These are phyloP conservation scores for Aschersonia sp. DNA, from an alignment of 2,329 filamentous ascomycete species.

Conservation along the genomic window DNA sequence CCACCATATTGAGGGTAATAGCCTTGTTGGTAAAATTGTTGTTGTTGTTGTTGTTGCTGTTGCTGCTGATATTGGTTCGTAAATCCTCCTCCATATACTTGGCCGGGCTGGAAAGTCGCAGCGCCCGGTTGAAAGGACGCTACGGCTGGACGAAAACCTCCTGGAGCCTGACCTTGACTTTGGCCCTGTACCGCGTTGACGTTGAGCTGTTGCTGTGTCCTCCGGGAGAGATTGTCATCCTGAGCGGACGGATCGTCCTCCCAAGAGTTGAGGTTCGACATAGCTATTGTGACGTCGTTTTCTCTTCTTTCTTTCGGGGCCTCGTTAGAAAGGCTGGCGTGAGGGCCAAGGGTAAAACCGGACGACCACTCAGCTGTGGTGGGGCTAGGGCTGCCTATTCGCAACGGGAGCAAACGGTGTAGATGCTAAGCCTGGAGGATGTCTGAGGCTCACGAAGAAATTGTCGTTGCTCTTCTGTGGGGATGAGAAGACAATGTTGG, in stretches of 20 bases:
- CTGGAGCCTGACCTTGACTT: slow-evolving; percentile 25
- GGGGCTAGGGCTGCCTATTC: too few species aligned
- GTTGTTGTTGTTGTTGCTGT: slow-evolving; percentile 16
- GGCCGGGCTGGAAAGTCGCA: slow-evolving; percentile 56
- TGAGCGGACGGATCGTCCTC: slow-evolving; percentile 73
- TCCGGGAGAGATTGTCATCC: slow-evolving; percentile 64
- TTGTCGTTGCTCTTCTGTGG: too few species aligned
- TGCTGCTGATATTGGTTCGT: slow-evolving; percentile 41
- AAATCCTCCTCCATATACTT: slow-evolving; percentile 46
- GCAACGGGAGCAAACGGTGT: too few species aligned
- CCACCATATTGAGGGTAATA: slow-evolving; percentile 44
- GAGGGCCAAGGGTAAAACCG: too few species aligned
- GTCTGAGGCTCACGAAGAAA: too few species aligned
- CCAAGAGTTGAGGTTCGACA: slow-evolving; percentile 91
- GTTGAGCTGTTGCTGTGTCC: slow-evolving; percentile 63
- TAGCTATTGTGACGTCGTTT: slow-evolving; percentile 19
- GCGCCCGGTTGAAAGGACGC: slow-evolving; percentile 62
- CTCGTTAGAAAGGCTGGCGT: neutral
- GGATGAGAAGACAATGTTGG: too few species aligned
- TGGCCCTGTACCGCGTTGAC: slow-evolving; percentile 35
- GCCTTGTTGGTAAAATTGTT: slow-evolving; percentile 35
- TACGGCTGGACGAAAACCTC: slow-evolving; percentile 34
- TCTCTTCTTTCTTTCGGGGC: neutral
- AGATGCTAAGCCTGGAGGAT: too few species aligned
- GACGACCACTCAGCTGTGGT: too few species aligned